phyloP scores from a whole-genome alignment of 2,329 filamentous ascomycete species.

The Karstenula rhodostoma region DNA sequence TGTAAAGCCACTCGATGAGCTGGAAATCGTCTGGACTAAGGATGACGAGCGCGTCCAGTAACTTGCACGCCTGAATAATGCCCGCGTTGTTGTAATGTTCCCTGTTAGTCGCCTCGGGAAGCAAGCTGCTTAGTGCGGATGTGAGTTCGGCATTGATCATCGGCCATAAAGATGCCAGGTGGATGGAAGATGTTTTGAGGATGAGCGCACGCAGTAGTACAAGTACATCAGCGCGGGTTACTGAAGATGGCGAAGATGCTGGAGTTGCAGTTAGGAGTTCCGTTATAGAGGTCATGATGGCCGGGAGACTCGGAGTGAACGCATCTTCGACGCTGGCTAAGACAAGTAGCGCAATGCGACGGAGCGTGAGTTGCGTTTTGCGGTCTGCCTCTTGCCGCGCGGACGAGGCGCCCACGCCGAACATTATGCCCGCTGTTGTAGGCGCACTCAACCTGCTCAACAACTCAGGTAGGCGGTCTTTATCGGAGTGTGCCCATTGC shows the following conservation, averaged over 20 bases:
- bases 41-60: conserved; percentile 87
- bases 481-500: conserved; percentile 86
- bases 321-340: conserved; percentile 79
- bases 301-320: conserved; percentile 77
- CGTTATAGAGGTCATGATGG: conserved; percentile 81
- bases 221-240: conserved; percentile 87
- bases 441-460: conserved; percentile 81
- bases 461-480: conserved; percentile 85
- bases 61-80: conserved; percentile 89
- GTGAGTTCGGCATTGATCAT: conserved; percentile 87
- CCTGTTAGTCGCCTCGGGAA: conserved; percentile 71
- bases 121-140: conserved; percentile 76
- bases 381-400: conserved; percentile 94
- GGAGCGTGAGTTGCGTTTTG: conserved; percentile 87
- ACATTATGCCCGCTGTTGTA: conserved; percentile 94
- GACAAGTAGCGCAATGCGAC: conserved; percentile 80
- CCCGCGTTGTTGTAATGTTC: conserved; percentile 80
- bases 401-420: conserved; percentile 95
- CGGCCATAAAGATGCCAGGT: conserved; percentile 88
- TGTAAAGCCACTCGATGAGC: conserved; percentile 96
- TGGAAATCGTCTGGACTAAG: conserved; percentile 95
- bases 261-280: conserved; percentile 85
- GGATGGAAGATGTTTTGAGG: conserved; percentile 78
- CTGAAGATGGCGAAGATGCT: conserved; percentile 90
- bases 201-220: conserved; percentile 84